These are phyloP conservation scores for Alternaria ventricosa DNA, from an alignment of 2,329 filamentous ascomycete genomes.

Conservation along the genomic window DNA sequence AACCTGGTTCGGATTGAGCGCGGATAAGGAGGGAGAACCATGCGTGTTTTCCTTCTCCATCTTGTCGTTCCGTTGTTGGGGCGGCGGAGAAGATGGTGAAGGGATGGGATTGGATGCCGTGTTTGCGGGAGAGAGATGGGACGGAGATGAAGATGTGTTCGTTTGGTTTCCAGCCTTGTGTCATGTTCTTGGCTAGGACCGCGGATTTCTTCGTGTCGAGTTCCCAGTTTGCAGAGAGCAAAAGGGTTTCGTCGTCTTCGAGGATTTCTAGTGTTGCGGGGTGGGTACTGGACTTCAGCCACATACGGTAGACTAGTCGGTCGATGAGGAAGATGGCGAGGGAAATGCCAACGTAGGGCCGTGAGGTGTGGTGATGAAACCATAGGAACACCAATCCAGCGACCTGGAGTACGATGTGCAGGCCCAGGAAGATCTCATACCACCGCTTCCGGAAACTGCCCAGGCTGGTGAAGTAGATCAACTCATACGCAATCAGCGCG, in stretches of 20 bases:
- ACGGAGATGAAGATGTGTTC: conserved; percentile 70
- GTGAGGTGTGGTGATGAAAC: conserved; percentile 63
- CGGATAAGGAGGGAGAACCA: conserved; percentile 66
- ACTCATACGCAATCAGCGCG: conserved; percentile 64
- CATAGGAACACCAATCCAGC: conserved; percentile 63
- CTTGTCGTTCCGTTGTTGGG: conserved; percentile 43
- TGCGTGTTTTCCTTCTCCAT: conserved; percentile 50
- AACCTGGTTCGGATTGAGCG: conserved; percentile 60
- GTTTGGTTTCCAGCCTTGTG: conserved; percentile 64
- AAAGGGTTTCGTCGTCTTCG: conserved; percentile 63
- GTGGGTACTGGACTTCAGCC: conserved; percentile 58
- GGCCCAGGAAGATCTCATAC: conserved; percentile 68
- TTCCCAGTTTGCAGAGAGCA: conserved; percentile 56
- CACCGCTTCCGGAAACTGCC: conserved; percentile 65
- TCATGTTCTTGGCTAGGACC: conserved; percentile 45
- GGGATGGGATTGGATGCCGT: conserved; percentile 67
- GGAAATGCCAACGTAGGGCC: conserved; percentile 61
- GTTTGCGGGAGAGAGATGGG: conserved; percentile 60
- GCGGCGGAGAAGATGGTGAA: conserved; percentile 71
- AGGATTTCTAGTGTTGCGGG: conserved; percentile 61
- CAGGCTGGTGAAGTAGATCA: conserved; percentile 68
- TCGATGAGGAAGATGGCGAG: conserved; percentile 65
- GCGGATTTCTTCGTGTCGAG: conserved; percentile 21
- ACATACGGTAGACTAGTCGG: conserved; percentile 63
- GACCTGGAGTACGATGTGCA: conserved; percentile 65